phyloP scores from a whole-genome alignment of 768 basidiomycete species.

The Mycena vitilis region DNA sequence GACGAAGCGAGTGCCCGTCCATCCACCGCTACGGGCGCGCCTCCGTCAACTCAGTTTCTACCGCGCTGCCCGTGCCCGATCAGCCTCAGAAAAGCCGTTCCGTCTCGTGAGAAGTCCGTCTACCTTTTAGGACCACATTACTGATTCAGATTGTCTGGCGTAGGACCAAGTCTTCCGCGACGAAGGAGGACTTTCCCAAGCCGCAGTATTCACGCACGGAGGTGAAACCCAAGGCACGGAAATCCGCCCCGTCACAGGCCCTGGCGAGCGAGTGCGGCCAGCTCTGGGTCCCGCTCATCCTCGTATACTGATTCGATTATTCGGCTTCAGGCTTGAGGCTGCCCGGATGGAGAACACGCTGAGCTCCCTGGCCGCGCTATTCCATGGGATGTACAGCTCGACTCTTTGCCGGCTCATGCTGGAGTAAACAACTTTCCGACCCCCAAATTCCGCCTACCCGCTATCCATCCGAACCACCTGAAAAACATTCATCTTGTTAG shows the following conservation, averaged over 20 bases:
- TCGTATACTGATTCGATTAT: neutral
- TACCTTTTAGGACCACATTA: neutral
- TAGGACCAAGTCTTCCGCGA: constrained; percentile 4
- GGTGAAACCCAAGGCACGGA: neutral
- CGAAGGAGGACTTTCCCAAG: neutral
- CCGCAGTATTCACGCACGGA: neutral
- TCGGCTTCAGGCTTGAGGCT: neutral
- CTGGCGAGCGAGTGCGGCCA: constrained; percentile 11
- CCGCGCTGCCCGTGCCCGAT: neutral
- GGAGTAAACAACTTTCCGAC: constrained; percentile 12
- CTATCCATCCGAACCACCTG: too few species aligned
- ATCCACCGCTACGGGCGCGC: constrained; percentile 6
- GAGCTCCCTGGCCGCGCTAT: constrained; percentile 19
- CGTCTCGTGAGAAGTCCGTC: constrained; percentile 15
- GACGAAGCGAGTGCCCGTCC: constrained; percentile 6
- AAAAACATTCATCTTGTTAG: too few species aligned
- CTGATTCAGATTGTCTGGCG: neutral
- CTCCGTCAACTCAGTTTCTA: neutral
- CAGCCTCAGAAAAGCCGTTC: constrained; percentile 14
- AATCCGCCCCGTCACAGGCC: neutral
- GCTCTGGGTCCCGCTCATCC: neutral
- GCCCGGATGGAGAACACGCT: constrained; percentile 8
- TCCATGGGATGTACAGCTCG: constrained; percentile 29
- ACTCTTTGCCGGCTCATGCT: constrained; percentile 31
- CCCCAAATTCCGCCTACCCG: too few species aligned